Base-by-base conservation (phyloP, 108 stramenopile species). In the Thalassiosira profunda region DNA sequence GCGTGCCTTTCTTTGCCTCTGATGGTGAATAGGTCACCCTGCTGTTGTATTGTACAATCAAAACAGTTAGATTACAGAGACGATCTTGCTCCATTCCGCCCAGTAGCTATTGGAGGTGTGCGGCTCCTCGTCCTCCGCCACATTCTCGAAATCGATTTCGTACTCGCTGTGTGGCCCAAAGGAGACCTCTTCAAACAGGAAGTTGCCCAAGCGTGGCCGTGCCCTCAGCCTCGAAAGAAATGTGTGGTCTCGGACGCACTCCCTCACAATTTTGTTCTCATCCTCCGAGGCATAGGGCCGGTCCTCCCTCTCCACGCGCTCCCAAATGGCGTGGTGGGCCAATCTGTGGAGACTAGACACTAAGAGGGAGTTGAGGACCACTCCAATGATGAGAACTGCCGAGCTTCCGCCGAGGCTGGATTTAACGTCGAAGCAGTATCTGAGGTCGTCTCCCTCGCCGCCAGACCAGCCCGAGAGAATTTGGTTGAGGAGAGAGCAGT, bases 391-490 rank as follows among this genome's bases (percentile, higher is more conserved):
- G 37, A 96, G 70, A 25, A 79, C 85, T 36, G 81, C 72, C 11
- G 66, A 57, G 41, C 85, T 78, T 14, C 75, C 73, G 35, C 76
- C 72, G 25, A 93, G 77, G 9, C 72, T 86, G 2, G 95, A 79
- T 46, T 65, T 74, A n/a, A 96, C 92, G 25, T 74, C 71, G 73
- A 88, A 96, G 64, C 95, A 96, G 17, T 79, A 77, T 35, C 86
- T 71, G 30, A 92, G 78, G 3, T 79, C 84, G 23, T 71, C 58
- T 18, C 58, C 23, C 58, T 58, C 46, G 29, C 67, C 24, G 49
- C 72, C 56, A 55, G 86, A 73, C 51, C 72, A 63, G 24, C 80
- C 79, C 14, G 63, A 37, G 10, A 92, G 54, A 5, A 92, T 62
- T 30, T 79, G 41, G 46, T 96, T 74, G 26, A 94, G 59, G 30